Evolutionary conservation across 345 rosid species (phyloP), one percentile per base, ranked within the genome.

Genomic region (Arabidopsis thaliana): DNA sequence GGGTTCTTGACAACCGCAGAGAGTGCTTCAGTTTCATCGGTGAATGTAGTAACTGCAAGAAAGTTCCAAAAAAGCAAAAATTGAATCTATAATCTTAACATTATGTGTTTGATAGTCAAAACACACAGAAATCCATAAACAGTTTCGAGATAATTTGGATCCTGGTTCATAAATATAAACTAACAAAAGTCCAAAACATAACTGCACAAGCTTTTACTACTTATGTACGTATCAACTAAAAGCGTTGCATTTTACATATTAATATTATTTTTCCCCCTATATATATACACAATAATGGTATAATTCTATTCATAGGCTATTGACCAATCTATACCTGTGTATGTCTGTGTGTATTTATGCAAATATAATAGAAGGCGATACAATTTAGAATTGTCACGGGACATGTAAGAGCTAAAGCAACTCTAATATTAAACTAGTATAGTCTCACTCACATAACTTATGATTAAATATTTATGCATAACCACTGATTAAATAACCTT

Each of bases 11-110:
- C 71, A 67, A 95, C 67, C 42, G 93, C 89, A 3, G 84, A 84
- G 33, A 92, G 69, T 33, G 99, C 99, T 77, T 88, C 96, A 11
- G 82, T 70, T 85, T 89, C 96, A 51, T 90, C 82, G 77, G 75
- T 84, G 87, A 87, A 92, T 62, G 80, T 60, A 56, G 84, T 85
- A 83, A 95, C 99, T 95, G 85, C 74, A 79, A 62, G 79, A 73
- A 65, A 51, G 56, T 59, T 75, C 12, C 57, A 75, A 40, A 28
- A 5, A 20, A 28, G 20, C 63, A 63, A 55, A 34, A 32, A 59
- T 6, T 53, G 4, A 7, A 72, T 69, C 53, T 20, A 60, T 41
- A 69, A 25, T 56, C 62, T 48, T 40, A 59, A 67, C 62, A 23
- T 55, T 16, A 16, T 16, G 20, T 16, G 20, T 16, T 16, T 16